A percentile compares a stretch with the other conserved stretches of the same genome.
Conservation (phyloP, 176 grass and related monocot species). For the Melocanna baccifera region DNA sequence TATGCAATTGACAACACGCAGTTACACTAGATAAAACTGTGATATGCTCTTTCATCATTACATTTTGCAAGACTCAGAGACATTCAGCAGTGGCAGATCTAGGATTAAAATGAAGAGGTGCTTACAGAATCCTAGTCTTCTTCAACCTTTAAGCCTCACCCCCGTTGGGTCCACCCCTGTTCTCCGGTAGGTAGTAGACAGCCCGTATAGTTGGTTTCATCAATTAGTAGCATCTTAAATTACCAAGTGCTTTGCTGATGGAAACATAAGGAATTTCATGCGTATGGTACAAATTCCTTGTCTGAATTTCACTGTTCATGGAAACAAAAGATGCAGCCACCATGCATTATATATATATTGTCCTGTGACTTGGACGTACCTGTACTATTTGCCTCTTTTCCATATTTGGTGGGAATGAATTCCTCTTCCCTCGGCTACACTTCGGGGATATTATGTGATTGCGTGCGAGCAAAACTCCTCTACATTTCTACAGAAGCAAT, state of each 20-base stretch:
- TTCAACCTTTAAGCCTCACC: too few relatives aligned
- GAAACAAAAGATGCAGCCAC: neutral
- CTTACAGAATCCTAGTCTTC: too few relatives aligned
- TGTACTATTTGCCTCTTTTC: neutral
- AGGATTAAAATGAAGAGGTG: too few relatives aligned
- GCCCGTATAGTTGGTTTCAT: neutral
- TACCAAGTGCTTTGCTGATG: neutral
- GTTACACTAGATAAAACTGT: neutral
- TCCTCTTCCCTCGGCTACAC: neutral
- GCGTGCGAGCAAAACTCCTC: neutral
- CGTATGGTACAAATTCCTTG: constrained; percentile 27
- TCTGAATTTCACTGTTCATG: neutral
- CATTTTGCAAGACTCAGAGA: neutral
- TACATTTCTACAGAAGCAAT: too few relatives aligned
- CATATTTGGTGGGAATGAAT: neutral
- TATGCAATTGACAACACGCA: neutral
- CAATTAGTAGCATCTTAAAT: neutral
- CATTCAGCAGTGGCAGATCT: too few relatives aligned
- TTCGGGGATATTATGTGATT: neutral
- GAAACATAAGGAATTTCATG: constrained; percentile 8
- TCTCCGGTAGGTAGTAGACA: neutral
- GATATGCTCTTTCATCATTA: neutral
- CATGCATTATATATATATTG: neutral
- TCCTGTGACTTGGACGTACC: neutral
- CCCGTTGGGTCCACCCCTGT: too few relatives aligned